These are phyloP conservation scores for Penicillium riverlandense DNA, from an alignment of 495 filamentous ascomycete species.

Conservation along the genomic window DNA sequence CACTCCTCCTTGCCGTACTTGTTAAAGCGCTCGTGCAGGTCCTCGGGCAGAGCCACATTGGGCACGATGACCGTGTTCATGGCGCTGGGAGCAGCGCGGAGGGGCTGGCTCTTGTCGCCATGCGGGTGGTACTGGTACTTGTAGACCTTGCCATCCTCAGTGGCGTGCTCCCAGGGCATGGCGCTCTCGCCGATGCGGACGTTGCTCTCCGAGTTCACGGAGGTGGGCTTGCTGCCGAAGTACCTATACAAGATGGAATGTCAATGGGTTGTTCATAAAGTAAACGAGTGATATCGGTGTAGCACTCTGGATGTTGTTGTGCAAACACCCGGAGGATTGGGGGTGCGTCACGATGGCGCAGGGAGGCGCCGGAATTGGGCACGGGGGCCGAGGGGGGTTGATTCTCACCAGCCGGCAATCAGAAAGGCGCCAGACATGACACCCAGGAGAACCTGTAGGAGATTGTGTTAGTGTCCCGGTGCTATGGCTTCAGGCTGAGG, in stretches of 20 bases:
- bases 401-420: conserved; percentile 68
- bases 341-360: conserved; percentile 7
- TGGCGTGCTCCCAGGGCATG: conserved; percentile 83
- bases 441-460: conserved; percentile 68
- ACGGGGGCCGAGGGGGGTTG: conserved; percentile 29
- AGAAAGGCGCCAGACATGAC: conserved; percentile 87
- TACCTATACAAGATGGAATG: conserved; percentile 22
- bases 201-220: conserved; percentile 68
- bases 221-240: conserved; percentile 78
- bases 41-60: conserved; percentile 86
- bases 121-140: conserved; percentile 94
- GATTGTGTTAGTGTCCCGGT: too few relatives aligned
- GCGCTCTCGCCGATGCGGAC: conserved; percentile 64
- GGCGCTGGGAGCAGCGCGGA: conserved; percentile 87
- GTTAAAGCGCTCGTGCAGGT: conserved; percentile 91
- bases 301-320: background rate
- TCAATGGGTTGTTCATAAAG: background rate
- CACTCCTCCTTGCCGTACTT: conserved; percentile 92
- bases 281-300: background rate
- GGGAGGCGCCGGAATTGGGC: conserved; percentile 4
- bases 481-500: conserved; percentile 4
- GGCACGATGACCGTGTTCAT: conserved; percentile 91
- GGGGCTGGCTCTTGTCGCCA: conserved; percentile 65
- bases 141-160: conserved; percentile 46
- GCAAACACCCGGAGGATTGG: background rate